A percentile compares a stretch with the other conserved stretches of the same genome.
Evolutionary conservation across 2,329 filamentous ascomycete species (phyloP).

Genomic region (Fusarium sublunatum): DNA sequence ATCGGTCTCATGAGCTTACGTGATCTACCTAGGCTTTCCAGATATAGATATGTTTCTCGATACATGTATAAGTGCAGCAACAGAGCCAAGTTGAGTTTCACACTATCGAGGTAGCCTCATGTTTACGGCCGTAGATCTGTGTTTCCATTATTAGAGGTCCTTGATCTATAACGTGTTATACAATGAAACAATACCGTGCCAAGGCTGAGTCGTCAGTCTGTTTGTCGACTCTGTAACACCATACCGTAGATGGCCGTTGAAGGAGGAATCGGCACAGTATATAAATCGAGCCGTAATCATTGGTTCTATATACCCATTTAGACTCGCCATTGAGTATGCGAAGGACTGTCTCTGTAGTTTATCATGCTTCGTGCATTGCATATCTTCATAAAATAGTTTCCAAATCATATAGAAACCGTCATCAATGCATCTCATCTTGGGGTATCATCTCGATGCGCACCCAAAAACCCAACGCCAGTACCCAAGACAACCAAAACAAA

Average conservation of each 20-base stretch:
- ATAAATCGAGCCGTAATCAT: background rate
- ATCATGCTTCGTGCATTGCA: background rate
- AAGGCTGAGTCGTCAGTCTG: slow-evolving; percentile 7
- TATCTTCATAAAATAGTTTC: background rate
- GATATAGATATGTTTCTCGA: no score
- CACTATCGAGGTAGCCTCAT: background rate
- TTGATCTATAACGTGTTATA: background rate
- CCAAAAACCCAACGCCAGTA: slow-evolving; percentile 24
- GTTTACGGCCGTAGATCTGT: slow-evolving; percentile 1
- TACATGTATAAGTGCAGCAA: no score
- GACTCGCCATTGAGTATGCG: background rate
- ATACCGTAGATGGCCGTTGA: background rate
- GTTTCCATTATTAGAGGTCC: background rate
- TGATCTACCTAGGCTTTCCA: no score
- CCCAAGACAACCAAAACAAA: slow-evolving; percentile 14
- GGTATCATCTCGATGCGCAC: slow-evolving; percentile 16
- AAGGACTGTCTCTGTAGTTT: background rate
- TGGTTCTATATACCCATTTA: background rate
- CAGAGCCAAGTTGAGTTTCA: background rate
- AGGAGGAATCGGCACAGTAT: background rate
- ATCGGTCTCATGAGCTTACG: background rate
- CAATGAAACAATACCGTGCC: background rate
- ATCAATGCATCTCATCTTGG: slow-evolving; percentile 9
- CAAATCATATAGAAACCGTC: slow-evolving; percentile 9
- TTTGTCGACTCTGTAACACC: slow-evolving; percentile 3